Evolutionary conservation across 768 basidiomycete genomes (phyloP), one percentile per base, ranked within the genome.

Genomic region (Suillus bovinus): DNA sequence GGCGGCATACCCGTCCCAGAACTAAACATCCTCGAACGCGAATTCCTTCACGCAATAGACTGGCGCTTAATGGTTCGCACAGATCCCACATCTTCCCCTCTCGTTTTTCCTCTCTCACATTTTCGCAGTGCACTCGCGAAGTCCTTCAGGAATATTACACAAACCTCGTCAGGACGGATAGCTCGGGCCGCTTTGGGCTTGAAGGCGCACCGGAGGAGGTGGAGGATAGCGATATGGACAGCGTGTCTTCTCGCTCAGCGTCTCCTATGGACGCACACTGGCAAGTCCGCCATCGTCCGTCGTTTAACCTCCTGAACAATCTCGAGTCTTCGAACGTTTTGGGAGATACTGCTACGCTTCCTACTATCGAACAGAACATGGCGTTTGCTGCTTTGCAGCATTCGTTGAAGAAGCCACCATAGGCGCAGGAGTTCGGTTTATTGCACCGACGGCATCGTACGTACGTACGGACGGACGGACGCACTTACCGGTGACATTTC

Each of bases 1-100:
- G 97, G 97, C 69, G 97, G 97, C 61, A 94, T 98, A 72, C 87
- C 91, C 65, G 82, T 94, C 55, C 81, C 84, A 63, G 96, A 99
- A 78, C 86, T 99, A 75, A 96, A 98, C 79, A 81, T 92, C 69
- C 86, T 99, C 64, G 97, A 99, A 79, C 83, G 93, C 74, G 96
- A 98, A 75, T 95, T 99, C 74, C 84, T 98, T 57, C 81, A 81
- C 61, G 88, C 88, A 72, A 94, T 97, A 61, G 94, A 97, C 71
- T 99, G 97, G 96, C 84, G 89, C 69, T 81, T 99, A 72, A 93
- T 88, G 80, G 96, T 97, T 78, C 84, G 89, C 77, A 77, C 31
- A 42, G 42, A 46, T 58, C 22, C 60, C 41, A 36, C 31, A 58
- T 46, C 41, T 57, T 58, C 59, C 54, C 16, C 63, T 53, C 61